phyloP scores from a whole-genome alignment of 1,284 basidiomycete species.

The Lignosus rhinocerotis region DNA sequence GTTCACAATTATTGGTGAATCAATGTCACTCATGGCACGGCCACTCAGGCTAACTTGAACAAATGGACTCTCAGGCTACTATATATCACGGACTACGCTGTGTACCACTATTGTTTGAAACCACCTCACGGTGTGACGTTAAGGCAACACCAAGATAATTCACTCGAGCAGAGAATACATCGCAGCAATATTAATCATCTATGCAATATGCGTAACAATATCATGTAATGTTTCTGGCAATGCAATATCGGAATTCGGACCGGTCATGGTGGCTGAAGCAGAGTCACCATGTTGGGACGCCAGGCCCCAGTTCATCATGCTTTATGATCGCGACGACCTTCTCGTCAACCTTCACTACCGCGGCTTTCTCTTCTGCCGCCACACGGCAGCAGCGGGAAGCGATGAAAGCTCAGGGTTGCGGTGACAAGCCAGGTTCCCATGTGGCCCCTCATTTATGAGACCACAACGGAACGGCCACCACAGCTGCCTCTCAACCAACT shows the following conservation, averaged over 20 bases:
- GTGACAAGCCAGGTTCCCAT: constrained; percentile 13
- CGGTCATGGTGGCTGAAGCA: background rate
- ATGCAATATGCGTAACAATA: background rate
- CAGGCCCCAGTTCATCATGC: background rate
- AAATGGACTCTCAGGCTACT: background rate
- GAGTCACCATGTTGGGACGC: background rate
- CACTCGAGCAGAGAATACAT: background rate
- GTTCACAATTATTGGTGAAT: too few relatives aligned
- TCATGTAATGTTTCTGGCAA: background rate
- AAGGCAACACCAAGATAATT: too few relatives aligned
- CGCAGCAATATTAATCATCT: background rate
- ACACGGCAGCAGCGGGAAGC: constrained; percentile 5
- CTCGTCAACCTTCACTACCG: background rate
- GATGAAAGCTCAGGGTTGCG: constrained; percentile 10
- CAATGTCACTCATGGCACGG: background rate
- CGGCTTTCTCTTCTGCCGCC: background rate
- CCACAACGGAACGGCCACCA: background rate
- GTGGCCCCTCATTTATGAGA: constrained; percentile 6
- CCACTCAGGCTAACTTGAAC: too few relatives aligned
- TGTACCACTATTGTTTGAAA: background rate
- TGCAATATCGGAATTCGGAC: background rate
- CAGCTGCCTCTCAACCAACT: background rate
- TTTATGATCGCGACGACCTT: background rate
- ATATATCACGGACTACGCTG: background rate
- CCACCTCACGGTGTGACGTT: too few relatives aligned